Evolutionary conservation across 208 protist species (phyloP).

Genomic region (Acanthamoeba polyphaga): DNA sequence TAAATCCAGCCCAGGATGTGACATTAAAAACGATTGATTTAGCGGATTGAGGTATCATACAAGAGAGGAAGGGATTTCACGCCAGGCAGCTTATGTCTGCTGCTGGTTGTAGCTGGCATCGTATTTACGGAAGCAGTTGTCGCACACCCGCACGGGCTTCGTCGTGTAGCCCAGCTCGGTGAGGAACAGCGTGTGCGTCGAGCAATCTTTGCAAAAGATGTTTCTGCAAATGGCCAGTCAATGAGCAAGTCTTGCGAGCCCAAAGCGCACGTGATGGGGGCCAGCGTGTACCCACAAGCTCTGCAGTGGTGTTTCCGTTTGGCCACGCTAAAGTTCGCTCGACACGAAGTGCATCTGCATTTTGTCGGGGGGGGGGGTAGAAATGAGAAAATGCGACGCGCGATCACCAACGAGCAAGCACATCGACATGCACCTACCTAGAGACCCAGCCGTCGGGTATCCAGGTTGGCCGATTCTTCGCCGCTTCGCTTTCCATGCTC

Average conservation of each 20-base stretch:
- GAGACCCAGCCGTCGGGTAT: slow-evolving; percentile 54
- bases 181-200: slow-evolving; percentile 26
- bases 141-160: slow-evolving; percentile 43
- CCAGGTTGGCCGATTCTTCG: slow-evolving; percentile 38
- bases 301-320: slow-evolving; percentile 40
- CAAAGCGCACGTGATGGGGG: no score
- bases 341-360: slow-evolving; percentile 38
- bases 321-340: slow-evolving; percentile 15
- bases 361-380: no score
- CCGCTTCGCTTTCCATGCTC: neutral
- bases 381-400: neutral
- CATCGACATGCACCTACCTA: neutral
- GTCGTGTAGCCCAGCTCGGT: slow-evolving; percentile 42
- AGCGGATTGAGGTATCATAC: no score
- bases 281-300: slow-evolving; percentile 2
- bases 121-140: slow-evolving; percentile 41
- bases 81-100: neutral
- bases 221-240: neutral
- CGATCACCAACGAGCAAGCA: neutral
- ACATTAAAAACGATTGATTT: no score
- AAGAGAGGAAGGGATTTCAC: no score
- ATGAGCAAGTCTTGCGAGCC: no score
- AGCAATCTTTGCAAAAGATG: slow-evolving; percentile 65
- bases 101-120: slow-evolving; percentile 40
- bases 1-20: no score